Percentiles rank a stretch among this genome's conserved stretches.
Evolutionary conservation across 148 eudicot genomes (phyloP).

Genomic region (Heliosperma pusillum): DNA sequence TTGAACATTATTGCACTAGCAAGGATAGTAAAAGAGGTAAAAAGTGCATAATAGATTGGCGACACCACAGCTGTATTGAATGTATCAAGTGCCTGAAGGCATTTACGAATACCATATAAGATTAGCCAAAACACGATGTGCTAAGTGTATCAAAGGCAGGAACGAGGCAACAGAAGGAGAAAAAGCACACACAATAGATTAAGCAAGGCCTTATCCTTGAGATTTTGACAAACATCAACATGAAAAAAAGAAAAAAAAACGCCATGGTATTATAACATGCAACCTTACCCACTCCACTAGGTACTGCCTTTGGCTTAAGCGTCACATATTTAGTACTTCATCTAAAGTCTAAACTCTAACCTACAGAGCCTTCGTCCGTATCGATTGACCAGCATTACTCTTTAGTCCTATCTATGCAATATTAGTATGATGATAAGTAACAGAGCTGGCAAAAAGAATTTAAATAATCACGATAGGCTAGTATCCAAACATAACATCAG

Average conservation of each 20-base stretch:
- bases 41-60: conserved; percentile 46
- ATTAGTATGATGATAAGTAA: too few relatives aligned
- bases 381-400: not conserved
- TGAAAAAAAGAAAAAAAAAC: not conserved
- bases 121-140: not conserved
- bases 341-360: not conserved
- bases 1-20: conserved; percentile 55
- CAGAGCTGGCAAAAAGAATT: not conserved
- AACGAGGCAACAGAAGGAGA: conserved; percentile 3
- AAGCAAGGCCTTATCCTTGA: not conserved
- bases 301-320: not conserved
- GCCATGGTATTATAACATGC: not conserved
- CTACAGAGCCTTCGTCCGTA: not conserved
- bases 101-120: not conserved
- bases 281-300: not conserved
- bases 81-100: conserved; percentile 44
- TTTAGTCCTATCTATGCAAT: too few relatives aligned
- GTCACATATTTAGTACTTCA: not conserved
- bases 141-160: not conserved
- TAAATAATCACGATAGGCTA: not conserved
- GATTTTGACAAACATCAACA: conserved; percentile 3
- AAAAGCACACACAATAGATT: not conserved
- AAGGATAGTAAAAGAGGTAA: conserved; percentile 46
- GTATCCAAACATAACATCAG: not conserved
- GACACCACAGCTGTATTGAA: conserved; percentile 48